Evolutionary conservation across 371 early-diverging fungal genomes (phyloP), one percentile per base, ranked within the genome.

Genomic region (Mortierella sp.): DNA sequence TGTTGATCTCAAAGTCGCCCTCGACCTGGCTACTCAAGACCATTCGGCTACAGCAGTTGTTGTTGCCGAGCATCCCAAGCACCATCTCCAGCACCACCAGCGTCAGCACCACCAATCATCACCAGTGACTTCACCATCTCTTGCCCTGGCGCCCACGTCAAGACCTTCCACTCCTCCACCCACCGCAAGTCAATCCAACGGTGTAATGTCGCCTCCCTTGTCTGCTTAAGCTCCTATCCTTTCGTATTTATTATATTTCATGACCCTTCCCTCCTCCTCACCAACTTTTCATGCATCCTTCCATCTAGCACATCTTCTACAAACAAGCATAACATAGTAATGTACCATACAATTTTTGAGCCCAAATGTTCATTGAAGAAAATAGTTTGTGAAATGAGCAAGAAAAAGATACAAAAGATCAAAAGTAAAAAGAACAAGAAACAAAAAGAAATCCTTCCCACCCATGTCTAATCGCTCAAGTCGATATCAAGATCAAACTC

Each of bases 401-500:
- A 34, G 50, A 45, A 21, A 21, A 50, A 38, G 11, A 16, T n/a
- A 50, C 19, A 10, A 72, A 52, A 54, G 34, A 14, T 9, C 19
- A 42, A 10, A 24, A 31, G 4, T 7, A 26, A n/a, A 42, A 31
- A 19, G 3, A 0, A 74, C 7, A 28, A 31, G 10, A 44, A 44
- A 44, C n/a, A 44, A 21, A 57, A n/a, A 45, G 16, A 28, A 16
- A 24, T n/a, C 14, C 28, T 21, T 34, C 45, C 52, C 6, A 16
- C 2, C 16, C 34, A 1, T 38, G 38, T 38, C 6, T 80, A 85
- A 26, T 81, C 85, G 54, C 78, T 77, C 70, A 85, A 5, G 74
- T 85, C 85, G 13, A 85, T 72, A 10, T 85, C 85, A 31, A 85
- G 77, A 24, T 81, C 77, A 72, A 85, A 81, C 13, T 81, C 82